Evolutionary conservation across 495 filamentous ascomycete genomes (phyloP).

Genomic region (Corynascus novoguineensis): DNA sequence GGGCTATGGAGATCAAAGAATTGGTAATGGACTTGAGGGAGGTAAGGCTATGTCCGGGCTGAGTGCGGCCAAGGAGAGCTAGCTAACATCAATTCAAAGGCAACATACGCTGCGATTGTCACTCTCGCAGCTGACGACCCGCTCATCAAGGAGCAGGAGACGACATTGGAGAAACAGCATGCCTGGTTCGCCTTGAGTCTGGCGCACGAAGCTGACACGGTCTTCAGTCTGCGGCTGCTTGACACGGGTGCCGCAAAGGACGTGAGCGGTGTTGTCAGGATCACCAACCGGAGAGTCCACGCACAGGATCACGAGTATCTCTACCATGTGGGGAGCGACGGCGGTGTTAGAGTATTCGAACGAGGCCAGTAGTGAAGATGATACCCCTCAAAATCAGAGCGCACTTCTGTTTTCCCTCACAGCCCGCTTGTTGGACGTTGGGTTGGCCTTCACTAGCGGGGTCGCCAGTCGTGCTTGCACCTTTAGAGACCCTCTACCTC

Average conservation of each 20-base stretch:
- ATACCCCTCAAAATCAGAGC: constrained; percentile 6
- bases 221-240: constrained; percentile 65
- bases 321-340: constrained; percentile 73
- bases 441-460: background rate
- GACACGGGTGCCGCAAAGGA: constrained; percentile 84
- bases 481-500: background rate
- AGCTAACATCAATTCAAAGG: constrained; percentile 26
- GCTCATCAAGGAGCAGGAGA: constrained; percentile 51
- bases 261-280: constrained; percentile 81
- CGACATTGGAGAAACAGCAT: constrained; percentile 65
- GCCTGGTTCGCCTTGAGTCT: constrained; percentile 60
- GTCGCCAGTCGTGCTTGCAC: constrained; percentile 1
- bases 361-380: constrained; percentile 48
- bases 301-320: constrained; percentile 63
- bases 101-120: constrained; percentile 57
- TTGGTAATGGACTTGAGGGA: constrained; percentile 49
- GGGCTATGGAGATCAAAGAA: constrained; percentile 31
- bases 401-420: background rate
- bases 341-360: constrained; percentile 74
- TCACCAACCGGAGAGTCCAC: constrained; percentile 52
- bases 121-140: constrained; percentile 65
- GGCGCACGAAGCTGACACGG: constrained; percentile 66
- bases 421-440: background rate
- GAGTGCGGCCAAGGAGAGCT: background rate
- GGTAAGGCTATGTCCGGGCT: constrained; percentile 35